Evolutionary conservation across 1,139 yeast species (phyloP).

Genomic region (Hansenula sp.): DNA sequence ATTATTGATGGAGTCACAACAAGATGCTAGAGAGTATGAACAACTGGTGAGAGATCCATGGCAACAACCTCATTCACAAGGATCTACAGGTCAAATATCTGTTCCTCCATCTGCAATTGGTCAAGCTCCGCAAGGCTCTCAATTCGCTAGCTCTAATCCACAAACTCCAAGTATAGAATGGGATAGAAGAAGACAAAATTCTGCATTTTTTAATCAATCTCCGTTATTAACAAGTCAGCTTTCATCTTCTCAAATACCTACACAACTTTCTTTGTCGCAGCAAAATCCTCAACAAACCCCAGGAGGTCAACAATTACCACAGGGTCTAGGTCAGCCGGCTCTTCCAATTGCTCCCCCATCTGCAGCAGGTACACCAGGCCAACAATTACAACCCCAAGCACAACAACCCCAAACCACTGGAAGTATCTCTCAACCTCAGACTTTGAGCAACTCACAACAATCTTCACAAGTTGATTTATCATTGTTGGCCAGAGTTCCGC

Average conservation of each 20-base stretch:
- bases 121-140: slow-evolving; percentile 12
- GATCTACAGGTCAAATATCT: not conserved
- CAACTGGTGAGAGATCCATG: slow-evolving; percentile 42
- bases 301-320: slow-evolving; percentile 15
- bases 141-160: slow-evolving; percentile 17
- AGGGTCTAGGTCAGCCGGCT: slow-evolving; percentile 16
- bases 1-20: slow-evolving; percentile 51
- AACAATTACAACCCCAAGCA: slow-evolving; percentile 6
- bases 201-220: slow-evolving; percentile 24
- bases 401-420: slow-evolving; percentile 2
- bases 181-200: slow-evolving; percentile 29
- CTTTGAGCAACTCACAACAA: slow-evolving; percentile 15
- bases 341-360: slow-evolving; percentile 17
- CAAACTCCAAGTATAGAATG: slow-evolving; percentile 24
- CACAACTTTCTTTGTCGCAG: slow-evolving; percentile 16
- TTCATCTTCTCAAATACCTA: slow-evolving; percentile 22
- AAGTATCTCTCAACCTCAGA: slow-evolving; percentile 9
- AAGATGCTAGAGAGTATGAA: slow-evolving; percentile 50
- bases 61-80: slow-evolving; percentile 15
- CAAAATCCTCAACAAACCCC: slow-evolving; percentile 8
- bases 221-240: slow-evolving; percentile 23
- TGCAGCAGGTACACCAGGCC: slow-evolving; percentile 13
- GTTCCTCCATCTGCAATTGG: slow-evolving; percentile 7
- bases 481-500: slow-evolving; percentile 75
- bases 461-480: slow-evolving; percentile 62